Conservation (phyloP, 83 land plant species). For the Thuja plicata region DNA sequence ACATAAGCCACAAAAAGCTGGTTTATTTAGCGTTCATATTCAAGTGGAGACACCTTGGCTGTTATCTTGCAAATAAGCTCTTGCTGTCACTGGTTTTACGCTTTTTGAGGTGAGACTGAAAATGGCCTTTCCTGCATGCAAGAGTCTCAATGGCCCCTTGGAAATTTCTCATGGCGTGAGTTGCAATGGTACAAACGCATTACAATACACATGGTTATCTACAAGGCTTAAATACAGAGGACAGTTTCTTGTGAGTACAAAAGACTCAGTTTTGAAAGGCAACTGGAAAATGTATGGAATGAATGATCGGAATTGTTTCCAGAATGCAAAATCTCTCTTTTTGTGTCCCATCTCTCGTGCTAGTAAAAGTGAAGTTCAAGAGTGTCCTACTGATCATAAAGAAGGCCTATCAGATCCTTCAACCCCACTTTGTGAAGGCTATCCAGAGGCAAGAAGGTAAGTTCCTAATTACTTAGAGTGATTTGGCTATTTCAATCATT, state of each 20-base stretch:
- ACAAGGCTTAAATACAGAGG: conserved; percentile 4
- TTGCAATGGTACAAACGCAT: background rate
- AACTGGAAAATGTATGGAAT: background rate
- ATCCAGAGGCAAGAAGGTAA: conserved; percentile 9
- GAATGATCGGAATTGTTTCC: background rate
- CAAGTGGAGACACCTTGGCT: background rate
- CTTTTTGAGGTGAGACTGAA: background rate
- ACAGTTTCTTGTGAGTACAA: background rate
- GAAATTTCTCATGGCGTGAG: background rate
- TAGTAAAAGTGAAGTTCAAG: conserved; percentile 2
- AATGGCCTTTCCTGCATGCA: conserved; percentile 6
- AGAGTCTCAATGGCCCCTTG: background rate
- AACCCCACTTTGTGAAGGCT: background rate
- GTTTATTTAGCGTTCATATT: background rate
- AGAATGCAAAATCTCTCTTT: background rate
- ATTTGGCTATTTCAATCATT: background rate
- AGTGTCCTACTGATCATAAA: background rate
- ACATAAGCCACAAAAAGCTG: background rate
- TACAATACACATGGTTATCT: conserved; percentile 10
- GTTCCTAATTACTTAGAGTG: background rate
- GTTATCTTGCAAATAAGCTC: background rate
- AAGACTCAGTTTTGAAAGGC: background rate
- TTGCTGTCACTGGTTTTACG: background rate
- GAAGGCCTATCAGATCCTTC: background rate
- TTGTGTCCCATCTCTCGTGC: background rate